A percentile compares a stretch with the other conserved stretches of the same genome.
These are phyloP conservation scores for Paecilomyces sp. DNA, from an alignment of 2,329 filamentous ascomycete species.

Conservation along the genomic window DNA sequence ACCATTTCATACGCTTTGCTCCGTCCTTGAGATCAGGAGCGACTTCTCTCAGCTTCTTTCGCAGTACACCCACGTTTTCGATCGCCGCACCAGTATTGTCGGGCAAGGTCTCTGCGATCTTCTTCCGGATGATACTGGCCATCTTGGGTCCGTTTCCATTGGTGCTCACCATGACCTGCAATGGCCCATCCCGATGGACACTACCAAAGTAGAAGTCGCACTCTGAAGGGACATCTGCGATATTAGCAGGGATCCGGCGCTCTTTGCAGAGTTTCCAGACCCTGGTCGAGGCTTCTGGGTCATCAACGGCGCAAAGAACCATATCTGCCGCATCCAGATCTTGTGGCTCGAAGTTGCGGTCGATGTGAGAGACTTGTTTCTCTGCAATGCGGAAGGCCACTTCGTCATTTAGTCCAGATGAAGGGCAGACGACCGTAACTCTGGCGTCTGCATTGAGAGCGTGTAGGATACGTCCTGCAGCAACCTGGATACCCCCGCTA, in stretches of 20 bases:
- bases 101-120: conserved; percentile 72
- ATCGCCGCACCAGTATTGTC: conserved; percentile 78
- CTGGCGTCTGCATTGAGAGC: conserved; percentile 90
- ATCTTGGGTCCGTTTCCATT: conserved; percentile 93
- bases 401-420: conserved; percentile 75
- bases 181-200: conserved; percentile 85
- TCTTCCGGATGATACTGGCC: conserved; percentile 74
- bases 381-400: conserved; percentile 73
- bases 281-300: conserved; percentile 78
- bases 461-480: conserved; percentile 87
- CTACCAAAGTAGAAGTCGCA: conserved; percentile 99
- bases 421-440: conserved; percentile 78
- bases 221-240: conserved; percentile 91
- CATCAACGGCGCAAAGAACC: conserved; percentile 90
- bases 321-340: conserved; percentile 78
- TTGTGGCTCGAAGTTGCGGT: conserved; percentile 76
- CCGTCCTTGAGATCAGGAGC: conserved; percentile 68
- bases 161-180: conserved; percentile 98
- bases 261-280: conserved; percentile 95
- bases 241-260: conserved; percentile 78
- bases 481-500: conserved; percentile 57
- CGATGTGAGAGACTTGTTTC: conserved; percentile 69
- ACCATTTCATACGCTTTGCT: conserved; percentile 87
- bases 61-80: conserved; percentile 70
- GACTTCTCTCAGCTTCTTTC: conserved; percentile 69